Percentiles rank a stretch among this genome's conserved stretches.
These are phyloP conservation scores for Vachellia collinsii DNA, from an alignment of 306 rosid species.

Conservation along the genomic window DNA sequence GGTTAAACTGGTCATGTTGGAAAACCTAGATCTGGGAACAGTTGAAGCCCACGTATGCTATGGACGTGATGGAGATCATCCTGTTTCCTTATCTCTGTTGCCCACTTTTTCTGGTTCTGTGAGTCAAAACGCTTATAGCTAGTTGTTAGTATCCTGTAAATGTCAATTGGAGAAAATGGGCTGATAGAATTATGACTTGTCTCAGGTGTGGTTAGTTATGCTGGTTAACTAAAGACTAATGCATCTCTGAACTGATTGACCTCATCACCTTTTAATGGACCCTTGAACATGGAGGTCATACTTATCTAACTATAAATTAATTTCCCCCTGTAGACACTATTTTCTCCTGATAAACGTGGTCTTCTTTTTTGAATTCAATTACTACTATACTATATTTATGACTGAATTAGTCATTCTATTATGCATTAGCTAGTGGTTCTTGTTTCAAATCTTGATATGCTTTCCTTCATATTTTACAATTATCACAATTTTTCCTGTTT, in stretches of 20 bases:
- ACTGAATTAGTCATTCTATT: neutral
- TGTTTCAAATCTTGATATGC: conserved; percentile 5
- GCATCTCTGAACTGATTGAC: neutral
- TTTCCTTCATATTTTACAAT: neutral
- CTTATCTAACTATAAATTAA: neutral
- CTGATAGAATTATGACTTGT: neutral
- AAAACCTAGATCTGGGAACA: conserved; percentile 23
- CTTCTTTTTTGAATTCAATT: neutral
- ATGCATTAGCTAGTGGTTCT: neutral
- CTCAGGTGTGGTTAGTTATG: neutral
- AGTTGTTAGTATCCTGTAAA: neutral
- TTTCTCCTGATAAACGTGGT: neutral
- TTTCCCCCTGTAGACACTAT: neutral
- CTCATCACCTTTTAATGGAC: neutral
- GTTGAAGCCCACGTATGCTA: conserved; percentile 28
- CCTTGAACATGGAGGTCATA: neutral
- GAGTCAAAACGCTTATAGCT: conserved; percentile 26
- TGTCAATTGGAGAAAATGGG: neutral
- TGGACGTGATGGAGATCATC: conserved; percentile 38
- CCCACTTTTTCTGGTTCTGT: conserved; percentile 38
- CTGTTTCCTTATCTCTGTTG: conserved; percentile 16
- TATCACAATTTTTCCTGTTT: neutral
- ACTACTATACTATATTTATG: neutral
- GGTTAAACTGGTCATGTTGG: conserved; percentile 38
- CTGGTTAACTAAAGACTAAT: neutral